Conservation (phyloP, 768 basidiomycete genomes). For the Tricholoma sp. region DNA sequence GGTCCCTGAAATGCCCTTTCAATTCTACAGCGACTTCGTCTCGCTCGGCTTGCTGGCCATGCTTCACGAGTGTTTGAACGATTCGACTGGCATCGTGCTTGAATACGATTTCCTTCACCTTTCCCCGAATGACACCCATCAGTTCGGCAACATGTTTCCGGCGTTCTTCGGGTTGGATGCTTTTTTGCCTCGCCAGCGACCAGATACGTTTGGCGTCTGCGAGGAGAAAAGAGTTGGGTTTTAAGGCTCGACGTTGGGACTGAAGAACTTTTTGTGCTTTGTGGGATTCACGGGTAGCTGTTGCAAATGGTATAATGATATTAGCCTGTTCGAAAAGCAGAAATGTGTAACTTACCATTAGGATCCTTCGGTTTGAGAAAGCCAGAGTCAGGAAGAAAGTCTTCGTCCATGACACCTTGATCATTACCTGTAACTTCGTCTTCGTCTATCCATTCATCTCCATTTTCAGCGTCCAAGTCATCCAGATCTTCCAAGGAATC, state of each 20-base stretch:
- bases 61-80: constrained; percentile 76
- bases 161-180: constrained; percentile 64
- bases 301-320: neutral
- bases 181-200: constrained; percentile 71
- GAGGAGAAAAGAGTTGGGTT: constrained; percentile 71
- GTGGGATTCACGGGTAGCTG: constrained; percentile 66
- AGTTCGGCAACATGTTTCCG: constrained; percentile 69
- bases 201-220: constrained; percentile 71
- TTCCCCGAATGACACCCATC: constrained; percentile 73
- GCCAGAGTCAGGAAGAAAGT: constrained; percentile 20
- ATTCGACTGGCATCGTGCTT: constrained; percentile 93
- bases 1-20: constrained; percentile 70
- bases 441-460: constrained; percentile 27
- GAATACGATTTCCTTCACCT: constrained; percentile 79
- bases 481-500: constrained; percentile 37
- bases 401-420: constrained; percentile 26
- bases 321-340: neutral
- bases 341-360: constrained; percentile 41
- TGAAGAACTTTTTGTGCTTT: constrained; percentile 63
- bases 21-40: constrained; percentile 81
- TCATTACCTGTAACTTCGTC: constrained; percentile 19
- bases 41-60: constrained; percentile 70
- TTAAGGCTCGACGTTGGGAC: constrained; percentile 69
- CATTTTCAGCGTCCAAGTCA: constrained; percentile 29
- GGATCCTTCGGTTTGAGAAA: constrained; percentile 41